Base-by-base conservation (phyloP, 176 grass and related monocot genomes). In the Eremochloa ophiuroides region DNA sequence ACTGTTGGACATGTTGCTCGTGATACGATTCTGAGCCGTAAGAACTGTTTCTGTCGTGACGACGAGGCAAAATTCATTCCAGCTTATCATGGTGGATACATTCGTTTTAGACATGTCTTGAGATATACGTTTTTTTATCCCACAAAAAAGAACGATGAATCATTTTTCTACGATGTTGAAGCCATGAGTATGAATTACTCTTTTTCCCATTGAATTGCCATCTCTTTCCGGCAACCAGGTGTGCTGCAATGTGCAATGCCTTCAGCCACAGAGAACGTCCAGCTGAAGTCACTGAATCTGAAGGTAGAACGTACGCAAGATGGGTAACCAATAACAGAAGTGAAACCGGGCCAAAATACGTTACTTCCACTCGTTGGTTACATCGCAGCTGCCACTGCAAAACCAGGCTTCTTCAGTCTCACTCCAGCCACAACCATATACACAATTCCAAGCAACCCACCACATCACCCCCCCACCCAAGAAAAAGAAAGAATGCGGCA, bases 261-360 rank as follows among this genome's bases (percentile, higher is more conserved):
- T 38, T 27, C 8, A 58, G 48, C 55, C 71, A 29, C 23, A 84
- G 68, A 39, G 60, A 68, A 38, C 6, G n/a, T 73, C 23, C 68
- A 88, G 8, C 69, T 2, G 8, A 78, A 80, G 31, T 28, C 80
- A 90, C 25, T 60, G 34, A 35, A 5, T 5, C 31, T 66, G 29
- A 18, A 48, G 11, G 31, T 69, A 81, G 37, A 74, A 72, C 43
- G 69, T 44, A 73, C 25, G n/a, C 20, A 89, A 75, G 51, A 35
- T 6, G 8, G 14, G 41, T 34, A 46, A 28, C 66, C 74, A 80
- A 51, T 51, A 51, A 20, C 64, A 66, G 30, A 81, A 77, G 60
- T 72, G 82, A 89, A 85, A 74, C 83, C 55, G 33, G 22, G 28
- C 51, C 79, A 87, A 87, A 90, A 79, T 83, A 70, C 70, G 62